These are phyloP conservation scores for Mycena amicta DNA, from an alignment of 768 basidiomycete genomes.

Conservation along the genomic window DNA sequence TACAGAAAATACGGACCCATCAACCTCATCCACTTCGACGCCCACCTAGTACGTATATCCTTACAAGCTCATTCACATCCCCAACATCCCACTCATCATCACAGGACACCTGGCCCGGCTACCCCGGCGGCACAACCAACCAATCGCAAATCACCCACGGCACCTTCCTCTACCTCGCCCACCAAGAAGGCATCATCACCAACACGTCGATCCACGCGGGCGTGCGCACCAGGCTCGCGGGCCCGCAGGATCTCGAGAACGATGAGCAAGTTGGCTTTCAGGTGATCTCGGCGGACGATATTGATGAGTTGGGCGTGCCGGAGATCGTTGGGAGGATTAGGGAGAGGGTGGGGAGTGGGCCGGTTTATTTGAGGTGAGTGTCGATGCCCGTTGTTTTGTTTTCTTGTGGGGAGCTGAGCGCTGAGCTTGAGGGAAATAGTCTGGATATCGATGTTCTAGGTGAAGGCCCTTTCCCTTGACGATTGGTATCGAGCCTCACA, in stretches of 20 bases:
- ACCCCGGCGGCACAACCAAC: slow-evolving; percentile 56
- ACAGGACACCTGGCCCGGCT: slow-evolving; percentile 70
- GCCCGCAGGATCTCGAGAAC: slow-evolving; percentile 61
- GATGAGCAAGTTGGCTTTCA: slow-evolving; percentile 79
- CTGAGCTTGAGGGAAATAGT: slow-evolving; percentile 39
- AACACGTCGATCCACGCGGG: slow-evolving; percentile 86
- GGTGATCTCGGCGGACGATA: slow-evolving; percentile 77
- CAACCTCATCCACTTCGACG: slow-evolving; percentile 85
- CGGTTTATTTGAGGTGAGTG: slow-evolving; percentile 74
- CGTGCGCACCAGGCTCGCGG: slow-evolving; percentile 74
- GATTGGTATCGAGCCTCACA: not conserved
- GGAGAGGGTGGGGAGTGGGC: slow-evolving; percentile 67
- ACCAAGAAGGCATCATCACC: slow-evolving; percentile 74
- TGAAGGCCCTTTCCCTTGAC: too few species aligned
- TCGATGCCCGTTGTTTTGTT: too few species aligned
- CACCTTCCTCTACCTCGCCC: slow-evolving; percentile 82
- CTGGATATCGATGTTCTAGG: slow-evolving; percentile 85
- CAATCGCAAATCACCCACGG: slow-evolving; percentile 81
- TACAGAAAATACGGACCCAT: slow-evolving; percentile 80
- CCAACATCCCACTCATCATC: slow-evolving; percentile 26
- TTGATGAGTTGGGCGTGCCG: slow-evolving; percentile 76
- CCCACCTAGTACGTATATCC: slow-evolving; percentile 35
- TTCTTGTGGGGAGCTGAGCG: too few species aligned
- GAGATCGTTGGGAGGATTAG: slow-evolving; percentile 75
- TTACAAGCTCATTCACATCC: slow-evolving; percentile 25